Base-by-base conservation (phyloP, 2,329 filamentous ascomycete genomes). In the Neopestalotiopsis sp. region DNA sequence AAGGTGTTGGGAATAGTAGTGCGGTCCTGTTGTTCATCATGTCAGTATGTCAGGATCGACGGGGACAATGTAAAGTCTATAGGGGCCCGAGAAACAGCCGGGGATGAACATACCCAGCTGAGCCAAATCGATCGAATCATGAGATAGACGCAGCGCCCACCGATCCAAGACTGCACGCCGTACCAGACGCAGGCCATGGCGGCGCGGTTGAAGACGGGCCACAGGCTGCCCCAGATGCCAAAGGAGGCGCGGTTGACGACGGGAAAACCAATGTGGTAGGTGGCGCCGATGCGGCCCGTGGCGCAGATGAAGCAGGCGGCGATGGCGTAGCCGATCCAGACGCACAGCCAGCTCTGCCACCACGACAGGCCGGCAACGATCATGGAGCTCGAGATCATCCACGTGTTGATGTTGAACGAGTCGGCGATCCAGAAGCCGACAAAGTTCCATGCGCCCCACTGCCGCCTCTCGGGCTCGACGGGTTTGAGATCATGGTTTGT, bases 341-440 rank as follows among this genome's bases (percentile, higher is more conserved):
- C 93, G 76, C 92, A 94, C n/a, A 94, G 82, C 91, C 92, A 94
- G 2, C 93, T 91, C 81, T 97, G 94, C 94, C 94, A 97, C 94
- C 94, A 97, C 7, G 93, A 93, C 28, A 97, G 84, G 13, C 94
- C 93, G 62, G 83, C 84, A 1, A 91, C 88, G 42, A 97, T 93
- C 88, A 94, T 94, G 49, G 92, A 90, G 1, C 92, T 94, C 0
- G 93, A 92, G 71, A 97, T 96, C 93, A 97, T 97, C 94, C 94
- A 97, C 1, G 94, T 96, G 80, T 95, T 96, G 78, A 96, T 94
- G 79, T 95, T 95, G 83, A 95, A 94, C 0, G 90, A 92, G 81
- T 95, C 93, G 38, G 92, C 91, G 75, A 96, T 88, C 93, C 93
- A 95, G 78, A 96, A 96, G 14, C 90, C 92, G 56, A 97, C 92